Conservation (phyloP, 352 stramenopile species). For the Globisporangium emineosum region DNA sequence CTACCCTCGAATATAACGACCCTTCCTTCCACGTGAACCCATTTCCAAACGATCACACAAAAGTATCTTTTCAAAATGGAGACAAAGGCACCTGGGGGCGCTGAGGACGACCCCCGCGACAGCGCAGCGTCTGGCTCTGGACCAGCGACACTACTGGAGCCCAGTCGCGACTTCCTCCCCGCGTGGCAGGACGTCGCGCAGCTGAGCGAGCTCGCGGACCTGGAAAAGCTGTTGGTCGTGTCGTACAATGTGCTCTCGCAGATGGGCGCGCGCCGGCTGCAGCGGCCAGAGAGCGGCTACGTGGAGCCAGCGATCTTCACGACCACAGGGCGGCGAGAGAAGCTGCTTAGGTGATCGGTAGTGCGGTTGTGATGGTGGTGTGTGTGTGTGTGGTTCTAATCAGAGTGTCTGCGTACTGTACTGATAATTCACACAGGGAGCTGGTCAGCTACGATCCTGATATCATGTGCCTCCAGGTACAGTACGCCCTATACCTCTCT, state of each 20-base stretch:
- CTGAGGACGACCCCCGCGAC: not conserved
- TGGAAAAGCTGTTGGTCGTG: slow-evolving; percentile 65
- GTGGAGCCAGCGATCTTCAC: slow-evolving; percentile 50
- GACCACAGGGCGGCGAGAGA: slow-evolving; percentile 49
- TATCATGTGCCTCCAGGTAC: slow-evolving; percentile 82
- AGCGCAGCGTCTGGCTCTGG: not conserved
- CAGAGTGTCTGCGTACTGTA: not conserved
- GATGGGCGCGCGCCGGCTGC: slow-evolving; percentile 54
- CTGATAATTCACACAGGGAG: slow-evolving; percentile 36
- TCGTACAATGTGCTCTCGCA: slow-evolving; percentile 86
- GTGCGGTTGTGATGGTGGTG: not conserved
- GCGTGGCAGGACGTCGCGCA: slow-evolving; percentile 36
- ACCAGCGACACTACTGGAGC: not conserved
- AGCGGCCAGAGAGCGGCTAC: slow-evolving; percentile 44
- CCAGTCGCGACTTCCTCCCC: slow-evolving; percentile 42
- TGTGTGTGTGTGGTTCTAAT: no score
- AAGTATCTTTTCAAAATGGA: no score
- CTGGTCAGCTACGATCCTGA: slow-evolving; percentile 77
- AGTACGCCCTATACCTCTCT: no score
- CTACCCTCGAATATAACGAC: no score
- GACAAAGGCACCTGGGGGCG: not conserved
- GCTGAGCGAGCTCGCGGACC: slow-evolving; percentile 37
- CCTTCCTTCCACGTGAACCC: no score
- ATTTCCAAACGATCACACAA: no score
- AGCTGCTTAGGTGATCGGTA: slow-evolving; percentile 43